Conservation (phyloP, 176 grass and related monocot genomes). For the Oryza brachyantha region DNA sequence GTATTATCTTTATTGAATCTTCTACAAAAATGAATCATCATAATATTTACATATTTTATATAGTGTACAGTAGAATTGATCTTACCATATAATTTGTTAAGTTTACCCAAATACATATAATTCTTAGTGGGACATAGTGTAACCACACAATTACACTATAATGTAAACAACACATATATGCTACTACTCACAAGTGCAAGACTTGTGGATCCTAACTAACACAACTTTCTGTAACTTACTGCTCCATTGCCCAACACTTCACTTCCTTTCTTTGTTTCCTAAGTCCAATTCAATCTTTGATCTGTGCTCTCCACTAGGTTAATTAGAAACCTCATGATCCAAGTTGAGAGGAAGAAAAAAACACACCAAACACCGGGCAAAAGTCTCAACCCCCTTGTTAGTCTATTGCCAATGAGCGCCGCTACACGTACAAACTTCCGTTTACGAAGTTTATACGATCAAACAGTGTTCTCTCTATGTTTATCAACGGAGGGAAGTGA, state of each 20-base stretch:
- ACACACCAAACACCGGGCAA: neutral
- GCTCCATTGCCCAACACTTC: neutral
- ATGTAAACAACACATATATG: too few relatives aligned
- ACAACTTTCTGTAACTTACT: neutral
- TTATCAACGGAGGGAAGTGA: too few relatives aligned
- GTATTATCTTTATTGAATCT: too few relatives aligned
- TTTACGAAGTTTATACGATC: too few relatives aligned
- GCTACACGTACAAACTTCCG: too few relatives aligned
- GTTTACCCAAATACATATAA: neutral
- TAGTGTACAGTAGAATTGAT: too few relatives aligned
- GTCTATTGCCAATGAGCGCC: slow-evolving; percentile 3
- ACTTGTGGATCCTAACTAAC: neutral
- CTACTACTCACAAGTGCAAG: too few relatives aligned
- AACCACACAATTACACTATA: neutral
- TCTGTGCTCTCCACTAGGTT: neutral
- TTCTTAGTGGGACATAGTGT: neutral
- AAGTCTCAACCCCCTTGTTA: neutral
- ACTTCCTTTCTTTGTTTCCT: neutral
- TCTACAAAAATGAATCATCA: too few relatives aligned
- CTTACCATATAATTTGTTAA: too few relatives aligned
- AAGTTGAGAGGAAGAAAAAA: neutral
- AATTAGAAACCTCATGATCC: neutral
- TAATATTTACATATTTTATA: too few relatives aligned
- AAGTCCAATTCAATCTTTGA: neutral
- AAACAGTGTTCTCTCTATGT: too few relatives aligned